Conservation (phyloP, 140 eudicot genomes). For the Anethum foeniculum region DNA sequence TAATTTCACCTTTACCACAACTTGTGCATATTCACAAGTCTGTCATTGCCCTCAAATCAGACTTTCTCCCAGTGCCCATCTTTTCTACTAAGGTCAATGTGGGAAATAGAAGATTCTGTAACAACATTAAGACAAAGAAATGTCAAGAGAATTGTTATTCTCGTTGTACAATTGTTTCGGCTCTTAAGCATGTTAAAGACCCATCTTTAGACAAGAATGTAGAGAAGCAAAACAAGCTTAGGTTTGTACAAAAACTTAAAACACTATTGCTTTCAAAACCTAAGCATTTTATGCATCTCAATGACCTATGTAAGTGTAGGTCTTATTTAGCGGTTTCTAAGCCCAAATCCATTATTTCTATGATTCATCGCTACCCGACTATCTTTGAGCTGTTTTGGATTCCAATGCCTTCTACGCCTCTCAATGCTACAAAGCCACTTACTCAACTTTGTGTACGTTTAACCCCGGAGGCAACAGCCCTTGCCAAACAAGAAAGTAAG, state of each 20-base stretch:
- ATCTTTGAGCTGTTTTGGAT: conserved; percentile 70
- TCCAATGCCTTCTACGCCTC: conserved; percentile 62
- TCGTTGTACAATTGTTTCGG: conserved; percentile 25
- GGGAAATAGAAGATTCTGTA: neutral
- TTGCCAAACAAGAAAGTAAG: conserved; percentile 47
- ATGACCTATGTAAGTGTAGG: conserved; percentile 63
- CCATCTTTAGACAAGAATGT: conserved; percentile 64
- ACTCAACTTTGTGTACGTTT: conserved; percentile 81
- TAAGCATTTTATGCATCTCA: conserved; percentile 66
- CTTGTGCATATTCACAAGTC: conserved; percentile 9
- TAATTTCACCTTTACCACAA: conserved; percentile 18
- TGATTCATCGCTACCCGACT: conserved; percentile 86
- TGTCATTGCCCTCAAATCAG: conserved; percentile 12
- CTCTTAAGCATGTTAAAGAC: conserved; percentile 63
- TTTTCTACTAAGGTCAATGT: conserved; percentile 9
- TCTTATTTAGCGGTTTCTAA: conserved; percentile 54
- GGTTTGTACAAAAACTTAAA: conserved; percentile 78
- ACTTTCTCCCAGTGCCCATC: conserved; percentile 20
- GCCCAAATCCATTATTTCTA: conserved; percentile 62
- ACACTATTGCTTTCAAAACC: conserved; percentile 85
- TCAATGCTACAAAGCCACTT: conserved; percentile 59
- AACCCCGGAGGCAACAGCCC: conserved; percentile 72
- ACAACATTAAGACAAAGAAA: conserved; percentile 14
- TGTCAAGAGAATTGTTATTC: conserved; percentile 16
- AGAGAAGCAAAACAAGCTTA: conserved; percentile 69